These are phyloP conservation scores for Colletotrichum tropicicola DNA, from an alignment of 2,329 filamentous ascomycete genomes.

Conservation along the genomic window DNA sequence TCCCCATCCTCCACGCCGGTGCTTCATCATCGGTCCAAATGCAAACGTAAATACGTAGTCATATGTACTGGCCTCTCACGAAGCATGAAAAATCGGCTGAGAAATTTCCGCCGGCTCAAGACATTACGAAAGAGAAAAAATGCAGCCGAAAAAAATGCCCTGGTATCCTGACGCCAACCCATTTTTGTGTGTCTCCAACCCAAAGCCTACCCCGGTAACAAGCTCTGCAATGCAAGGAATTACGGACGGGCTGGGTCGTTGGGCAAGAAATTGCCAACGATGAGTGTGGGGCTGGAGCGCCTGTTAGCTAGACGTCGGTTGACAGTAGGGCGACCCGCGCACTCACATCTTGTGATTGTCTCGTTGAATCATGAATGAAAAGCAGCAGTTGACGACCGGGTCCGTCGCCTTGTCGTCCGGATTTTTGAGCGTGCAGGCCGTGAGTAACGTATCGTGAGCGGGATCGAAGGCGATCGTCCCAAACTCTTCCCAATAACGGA, in stretches of 20 bases:
- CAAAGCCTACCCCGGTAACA: slow-evolving; percentile 23
- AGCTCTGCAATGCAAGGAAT: slow-evolving; percentile 48
- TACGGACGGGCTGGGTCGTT: slow-evolving; percentile 66
- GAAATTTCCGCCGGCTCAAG: no score
- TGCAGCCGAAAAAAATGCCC: slow-evolving; percentile 14
- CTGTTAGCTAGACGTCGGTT: slow-evolving; percentile 41
- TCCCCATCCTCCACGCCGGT: not conserved
- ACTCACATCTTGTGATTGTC: slow-evolving; percentile 96
- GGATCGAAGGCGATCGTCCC: slow-evolving; percentile 96
- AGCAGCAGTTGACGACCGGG: slow-evolving; percentile 88
- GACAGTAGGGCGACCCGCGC: not conserved
- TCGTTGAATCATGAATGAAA: slow-evolving; percentile 94
- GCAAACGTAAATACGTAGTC: not conserved
- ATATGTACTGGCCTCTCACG: not conserved
- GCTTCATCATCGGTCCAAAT: not conserved
- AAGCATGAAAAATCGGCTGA: not conserved
- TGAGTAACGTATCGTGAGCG: slow-evolving; percentile 92
- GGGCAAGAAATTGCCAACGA: slow-evolving; percentile 96
- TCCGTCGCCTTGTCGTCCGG: slow-evolving; percentile 75
- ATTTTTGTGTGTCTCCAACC: slow-evolving; percentile 5
- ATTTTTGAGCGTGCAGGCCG: slow-evolving; percentile 89
- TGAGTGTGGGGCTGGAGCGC: slow-evolving; percentile 79
- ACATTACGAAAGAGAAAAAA: not conserved
- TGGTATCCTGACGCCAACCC: slow-evolving; percentile 29
- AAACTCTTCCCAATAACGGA: slow-evolving; percentile 99